Percentiles rank a stretch among this genome's conserved stretches.
Conservation (phyloP, 352 stramenopile species). For the Pythium myriotylum region DNA sequence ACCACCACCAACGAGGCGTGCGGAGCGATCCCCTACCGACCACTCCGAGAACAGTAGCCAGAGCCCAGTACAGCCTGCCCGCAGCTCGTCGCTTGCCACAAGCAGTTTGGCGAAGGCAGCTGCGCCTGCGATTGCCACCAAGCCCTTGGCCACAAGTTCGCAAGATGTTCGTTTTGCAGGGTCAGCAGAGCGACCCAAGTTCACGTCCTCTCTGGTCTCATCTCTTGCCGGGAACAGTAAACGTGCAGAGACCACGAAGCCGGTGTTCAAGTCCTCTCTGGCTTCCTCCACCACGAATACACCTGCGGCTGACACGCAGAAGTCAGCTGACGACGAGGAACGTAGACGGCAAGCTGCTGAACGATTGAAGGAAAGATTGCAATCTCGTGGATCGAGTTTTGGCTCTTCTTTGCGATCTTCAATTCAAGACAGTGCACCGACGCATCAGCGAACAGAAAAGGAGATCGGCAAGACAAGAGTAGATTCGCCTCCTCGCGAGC, state of each 20-base stretch:
- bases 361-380: slow-evolving; percentile 15
- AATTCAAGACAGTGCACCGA: not conserved
- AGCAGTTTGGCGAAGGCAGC: slow-evolving; percentile 23
- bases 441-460: not conserved
- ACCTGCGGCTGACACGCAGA: not conserved
- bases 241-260: not conserved
- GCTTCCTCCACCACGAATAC: not conserved
- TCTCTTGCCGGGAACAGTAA: not conserved
- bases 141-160: slow-evolving; percentile 40
- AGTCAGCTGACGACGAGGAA: slow-evolving; percentile 15
- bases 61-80: not conserved
- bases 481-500: not conserved
- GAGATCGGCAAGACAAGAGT: not conserved
- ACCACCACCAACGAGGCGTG: not conserved
- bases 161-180: slow-evolving; percentile 49
- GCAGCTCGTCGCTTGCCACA: slow-evolving; percentile 16
- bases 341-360: slow-evolving; percentile 13
- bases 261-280: slow-evolving; percentile 23
- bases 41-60: slow-evolving; percentile 12
- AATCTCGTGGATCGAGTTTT: slow-evolving; percentile 3
- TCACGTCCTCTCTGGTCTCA: slow-evolving; percentile 14
- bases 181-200: slow-evolving; percentile 3
- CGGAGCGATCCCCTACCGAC: slow-evolving; percentile 27
- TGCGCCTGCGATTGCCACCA: slow-evolving; percentile 25
- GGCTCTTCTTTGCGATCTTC: slow-evolving; percentile 14